These are phyloP conservation scores for Xerocomus nothofagi DNA, from an alignment of 1,284 basidiomycete species.

Conservation along the genomic window DNA sequence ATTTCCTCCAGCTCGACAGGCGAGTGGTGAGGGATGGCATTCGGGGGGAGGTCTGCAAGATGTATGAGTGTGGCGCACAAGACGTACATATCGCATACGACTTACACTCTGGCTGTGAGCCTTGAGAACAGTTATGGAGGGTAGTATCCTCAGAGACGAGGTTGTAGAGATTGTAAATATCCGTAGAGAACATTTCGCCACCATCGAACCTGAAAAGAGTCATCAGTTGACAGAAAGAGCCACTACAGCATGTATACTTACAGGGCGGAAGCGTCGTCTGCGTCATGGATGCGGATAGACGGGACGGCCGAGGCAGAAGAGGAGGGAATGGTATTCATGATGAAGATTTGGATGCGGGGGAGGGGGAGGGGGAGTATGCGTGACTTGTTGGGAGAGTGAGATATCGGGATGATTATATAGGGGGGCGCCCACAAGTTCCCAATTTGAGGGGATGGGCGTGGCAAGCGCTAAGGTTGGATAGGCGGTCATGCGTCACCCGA, in stretches of 20 bases:
- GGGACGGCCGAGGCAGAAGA: conserved; percentile 10
- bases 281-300: conserved; percentile 15
- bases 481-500: conserved; percentile 3
- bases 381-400: conserved; percentile 6
- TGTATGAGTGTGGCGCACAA: conserved; percentile 23
- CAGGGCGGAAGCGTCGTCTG: conserved; percentile 16
- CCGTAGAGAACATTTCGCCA: background rate
- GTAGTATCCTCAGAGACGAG: background rate
- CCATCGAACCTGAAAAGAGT: conserved; percentile 12
- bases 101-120: conserved; percentile 10
- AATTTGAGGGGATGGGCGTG: conserved; percentile 10
- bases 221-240: conserved; percentile 10
- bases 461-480: conserved; percentile 14
- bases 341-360: background rate
- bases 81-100: background rate
- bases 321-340: conserved; percentile 17
- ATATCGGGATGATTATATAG: conserved; percentile 24
- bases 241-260: conserved; percentile 13
- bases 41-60: conserved; percentile 4
- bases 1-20: conserved; percentile 25
- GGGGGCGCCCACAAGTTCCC: conserved; percentile 8
- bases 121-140: conserved; percentile 1
- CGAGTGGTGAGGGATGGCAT: background rate
- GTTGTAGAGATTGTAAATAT: background rate
- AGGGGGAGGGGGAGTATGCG: conserved; percentile 1